Base-by-base conservation (phyloP, 225 moss, liverwort and hornwort species). In the Straminergon stramineum region DNA sequence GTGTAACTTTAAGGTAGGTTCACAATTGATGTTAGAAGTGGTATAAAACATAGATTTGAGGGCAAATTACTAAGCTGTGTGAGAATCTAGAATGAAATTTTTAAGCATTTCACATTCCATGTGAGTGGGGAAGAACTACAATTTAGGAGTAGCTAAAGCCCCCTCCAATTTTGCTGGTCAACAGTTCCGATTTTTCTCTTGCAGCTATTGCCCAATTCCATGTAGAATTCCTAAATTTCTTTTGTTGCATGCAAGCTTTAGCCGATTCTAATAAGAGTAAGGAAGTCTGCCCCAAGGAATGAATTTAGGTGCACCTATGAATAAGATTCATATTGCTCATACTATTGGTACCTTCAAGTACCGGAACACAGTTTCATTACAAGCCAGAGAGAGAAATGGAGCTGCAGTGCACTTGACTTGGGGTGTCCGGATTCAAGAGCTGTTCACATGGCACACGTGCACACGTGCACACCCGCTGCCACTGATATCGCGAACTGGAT, bases 41-140 rank as follows among this genome's bases (percentile, higher is more conserved):
- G 22, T 53, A 2, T 34, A 22, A 34, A 32, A 21, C 5, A 34
- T 22, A 13, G 32, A 13, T 8, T 0, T 32, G 0, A 53, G 21
- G 76, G 8, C 2, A 1, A 5, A 14, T 0, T 53, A 0, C 22
- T 8, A 5, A 34, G 2, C 1, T 76, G 0, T 53, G 2, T 53
- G 5, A 0, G 0, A 53, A 37, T 37, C 0, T 6, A 0, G 23
- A 56, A 15, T 78, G 35, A 55, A 55, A n/a, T 9, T 35, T 55
- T 37, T 23, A 35, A 34, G 1, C 14, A 5, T 53, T 52, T 34
- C 35, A 35, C 34, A 8, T 77, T 21, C 6, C 55, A 9, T 23
- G 9, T 35, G 9, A 43, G 0, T 4, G 0, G 35, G 4, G 3
- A 9, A 4, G 5, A 55, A 23, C 7, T 23, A 35, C 34, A 52